A percentile compares a stretch with the other conserved stretches of the same genome.
Conservation (phyloP, 2,329 filamentous ascomycete species). For the Colletotrichum plurivorum region DNA sequence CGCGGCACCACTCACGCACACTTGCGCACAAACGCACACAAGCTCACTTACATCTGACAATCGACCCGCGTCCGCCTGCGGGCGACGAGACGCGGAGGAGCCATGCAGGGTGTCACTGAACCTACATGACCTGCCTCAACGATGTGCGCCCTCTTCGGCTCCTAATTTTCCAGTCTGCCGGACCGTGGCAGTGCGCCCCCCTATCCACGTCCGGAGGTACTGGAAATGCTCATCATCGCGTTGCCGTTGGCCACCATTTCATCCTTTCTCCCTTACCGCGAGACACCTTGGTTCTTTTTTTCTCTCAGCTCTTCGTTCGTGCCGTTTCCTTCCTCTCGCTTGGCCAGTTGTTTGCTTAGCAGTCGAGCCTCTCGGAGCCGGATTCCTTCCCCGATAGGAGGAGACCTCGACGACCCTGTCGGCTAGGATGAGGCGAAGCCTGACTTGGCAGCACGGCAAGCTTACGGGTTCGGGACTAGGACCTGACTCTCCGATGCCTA, state of each 20-base stretch:
- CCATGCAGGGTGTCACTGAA: constrained; percentile 37
- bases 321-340: neutral
- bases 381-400: constrained; percentile 5
- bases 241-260: no score
- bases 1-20: constrained; percentile 29
- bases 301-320: neutral
- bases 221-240: no score
- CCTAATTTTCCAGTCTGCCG: constrained; percentile 9
- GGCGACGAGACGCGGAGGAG: constrained; percentile 38
- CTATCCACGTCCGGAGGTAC: neutral
- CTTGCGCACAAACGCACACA: constrained; percentile 35
- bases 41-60: constrained; percentile 39
- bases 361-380: constrained; percentile 6
- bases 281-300: no score
- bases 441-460: constrained; percentile 35
- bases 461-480: constrained; percentile 16
- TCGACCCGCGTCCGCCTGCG: constrained; percentile 37
- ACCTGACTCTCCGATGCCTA: constrained; percentile 19
- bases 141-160: constrained; percentile 16
- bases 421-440: constrained; percentile 23
- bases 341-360: constrained; percentile 6
- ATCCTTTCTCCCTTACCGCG: no score
- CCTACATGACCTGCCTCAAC: constrained; percentile 28
- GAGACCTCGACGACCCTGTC: constrained; percentile 22
- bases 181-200: constrained; percentile 4